Conservation (phyloP, 768 basidiomycete genomes). For the Thelephora ganbajun region DNA sequence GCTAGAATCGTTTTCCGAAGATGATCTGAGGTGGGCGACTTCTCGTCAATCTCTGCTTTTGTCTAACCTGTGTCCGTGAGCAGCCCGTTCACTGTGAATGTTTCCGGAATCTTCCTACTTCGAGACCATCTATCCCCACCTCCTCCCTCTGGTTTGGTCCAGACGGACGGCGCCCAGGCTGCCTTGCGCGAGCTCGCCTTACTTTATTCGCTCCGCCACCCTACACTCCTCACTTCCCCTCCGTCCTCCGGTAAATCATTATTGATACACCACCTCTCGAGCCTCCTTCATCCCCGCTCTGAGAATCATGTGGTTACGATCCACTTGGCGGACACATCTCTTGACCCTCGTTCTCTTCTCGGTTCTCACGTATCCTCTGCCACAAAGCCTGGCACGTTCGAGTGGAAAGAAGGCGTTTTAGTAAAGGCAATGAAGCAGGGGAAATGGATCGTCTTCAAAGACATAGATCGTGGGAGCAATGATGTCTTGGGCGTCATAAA, state of each 20-base stretch:
- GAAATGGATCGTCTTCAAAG: slow-evolving; percentile 85
- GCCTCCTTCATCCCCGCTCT: slow-evolving; percentile 40
- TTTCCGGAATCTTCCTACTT: slow-evolving; percentile 56
- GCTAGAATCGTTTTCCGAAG: slow-evolving; percentile 22
- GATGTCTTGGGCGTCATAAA: slow-evolving; percentile 85
- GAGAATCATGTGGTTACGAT: slow-evolving; percentile 69
- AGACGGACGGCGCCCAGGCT: slow-evolving; percentile 44
- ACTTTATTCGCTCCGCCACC: slow-evolving; percentile 52
- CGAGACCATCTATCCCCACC: slow-evolving; percentile 24
- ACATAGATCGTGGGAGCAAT: slow-evolving; percentile 79
- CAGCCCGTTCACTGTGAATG: slow-evolving; percentile 43
- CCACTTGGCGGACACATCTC: slow-evolving; percentile 87
- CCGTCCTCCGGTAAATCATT: slow-evolving; percentile 85
- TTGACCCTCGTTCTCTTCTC: slow-evolving; percentile 85
- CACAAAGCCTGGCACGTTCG: slow-evolving; percentile 73
- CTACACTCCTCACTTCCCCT: slow-evolving; percentile 71
- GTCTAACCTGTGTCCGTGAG: slow-evolving; percentile 8
- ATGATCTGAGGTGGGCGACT: slow-evolving; percentile 40
- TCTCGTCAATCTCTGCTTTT: not conserved
- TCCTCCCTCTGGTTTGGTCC: slow-evolving; percentile 31
- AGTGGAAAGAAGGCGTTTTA: slow-evolving; percentile 92
- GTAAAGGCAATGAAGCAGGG: slow-evolving; percentile 84
- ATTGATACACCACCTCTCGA: slow-evolving; percentile 64
- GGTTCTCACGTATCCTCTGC: slow-evolving; percentile 89
- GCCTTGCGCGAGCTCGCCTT: slow-evolving; percentile 52